Evolutionary conservation across 306 rosid genomes (phyloP).

Genomic region (Dryas octopetala): DNA sequence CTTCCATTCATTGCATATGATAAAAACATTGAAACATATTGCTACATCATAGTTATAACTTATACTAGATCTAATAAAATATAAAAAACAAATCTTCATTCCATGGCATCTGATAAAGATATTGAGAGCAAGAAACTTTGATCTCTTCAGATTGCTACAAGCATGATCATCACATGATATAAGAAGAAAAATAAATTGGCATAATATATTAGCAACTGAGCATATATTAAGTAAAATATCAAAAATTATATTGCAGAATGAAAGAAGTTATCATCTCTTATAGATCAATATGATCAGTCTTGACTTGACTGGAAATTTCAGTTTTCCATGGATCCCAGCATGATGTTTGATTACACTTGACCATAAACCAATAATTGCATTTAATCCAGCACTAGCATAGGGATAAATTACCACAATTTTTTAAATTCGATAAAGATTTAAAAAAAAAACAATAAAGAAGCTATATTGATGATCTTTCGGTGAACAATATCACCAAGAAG

Average conservation of each 20-base stretch:
- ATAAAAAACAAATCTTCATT: neutral
- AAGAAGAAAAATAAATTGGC: neutral
- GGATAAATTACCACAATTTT: neutral
- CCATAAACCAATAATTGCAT: too few species aligned
- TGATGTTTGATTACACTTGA: neutral
- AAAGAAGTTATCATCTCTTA: neutral
- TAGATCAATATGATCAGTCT: neutral
- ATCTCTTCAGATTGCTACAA: neutral
- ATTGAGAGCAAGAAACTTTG: neutral
- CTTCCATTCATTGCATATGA: neutral
- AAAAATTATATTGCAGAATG: neutral
- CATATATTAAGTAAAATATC: neutral
- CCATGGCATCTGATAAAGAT: neutral
- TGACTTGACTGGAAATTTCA: neutral
- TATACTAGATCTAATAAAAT: neutral
- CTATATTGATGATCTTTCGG: neutral
- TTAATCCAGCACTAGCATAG: neutral
- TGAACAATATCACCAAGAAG: constrained; percentile 2
- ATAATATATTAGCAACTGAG: neutral
- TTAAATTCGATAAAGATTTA: neutral
- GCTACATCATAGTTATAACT: neutral
- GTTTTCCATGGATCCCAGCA: neutral
- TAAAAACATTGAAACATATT: neutral
- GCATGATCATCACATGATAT: neutral
- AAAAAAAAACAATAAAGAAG: neutral